Evolutionary conservation across 2,329 filamentous ascomycete species (phyloP).

Genomic region (Pseudohalonectria lignicola): DNA sequence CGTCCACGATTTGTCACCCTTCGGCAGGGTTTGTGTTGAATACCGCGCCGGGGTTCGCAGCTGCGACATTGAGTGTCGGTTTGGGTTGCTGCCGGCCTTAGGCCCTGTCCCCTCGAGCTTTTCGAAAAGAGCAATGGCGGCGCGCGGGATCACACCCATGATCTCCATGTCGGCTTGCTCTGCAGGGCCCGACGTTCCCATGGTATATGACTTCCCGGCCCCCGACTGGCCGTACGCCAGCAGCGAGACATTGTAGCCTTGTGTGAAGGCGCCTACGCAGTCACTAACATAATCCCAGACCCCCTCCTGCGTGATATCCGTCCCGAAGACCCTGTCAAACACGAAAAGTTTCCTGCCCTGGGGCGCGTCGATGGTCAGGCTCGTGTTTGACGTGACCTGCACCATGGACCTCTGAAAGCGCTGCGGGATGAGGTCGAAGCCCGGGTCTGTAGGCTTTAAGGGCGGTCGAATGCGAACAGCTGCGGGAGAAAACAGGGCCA

Average conservation of each 20-base stretch:
- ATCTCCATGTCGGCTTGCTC: constrained; percentile 61
- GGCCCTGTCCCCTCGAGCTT: constrained; percentile 53
- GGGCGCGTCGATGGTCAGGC: constrained; percentile 76
- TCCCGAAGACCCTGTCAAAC: constrained; percentile 87
- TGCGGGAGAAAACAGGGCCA: constrained; percentile 22
- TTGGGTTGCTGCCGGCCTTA: constrained; percentile 22
- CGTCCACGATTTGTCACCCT: constrained; percentile 69
- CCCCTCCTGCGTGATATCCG: constrained; percentile 75
- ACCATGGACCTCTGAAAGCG: constrained; percentile 90
- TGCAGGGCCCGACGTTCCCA: constrained; percentile 83
- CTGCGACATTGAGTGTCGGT: constrained; percentile 62
- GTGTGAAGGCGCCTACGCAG: constrained; percentile 78
- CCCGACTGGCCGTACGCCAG: constrained; percentile 96
- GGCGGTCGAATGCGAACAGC: constrained; percentile 89
- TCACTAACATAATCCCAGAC: constrained; percentile 92
- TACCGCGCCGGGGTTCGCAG: constrained; percentile 73
- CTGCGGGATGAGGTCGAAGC: constrained; percentile 89
- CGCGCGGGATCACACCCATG: constrained; percentile 96
- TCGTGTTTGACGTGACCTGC: constrained; percentile 78
- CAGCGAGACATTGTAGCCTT: constrained; percentile 97
- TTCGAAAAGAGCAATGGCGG: constrained; percentile 78
- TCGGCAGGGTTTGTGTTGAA: constrained; percentile 39
- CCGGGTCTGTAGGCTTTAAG: constrained; percentile 72
- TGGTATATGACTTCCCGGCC: constrained; percentile 95
- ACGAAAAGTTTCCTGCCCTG: constrained; percentile 93